Conservation (phyloP, 2,329 filamentous ascomycete species). For the Magnaporthales sp. region DNA sequence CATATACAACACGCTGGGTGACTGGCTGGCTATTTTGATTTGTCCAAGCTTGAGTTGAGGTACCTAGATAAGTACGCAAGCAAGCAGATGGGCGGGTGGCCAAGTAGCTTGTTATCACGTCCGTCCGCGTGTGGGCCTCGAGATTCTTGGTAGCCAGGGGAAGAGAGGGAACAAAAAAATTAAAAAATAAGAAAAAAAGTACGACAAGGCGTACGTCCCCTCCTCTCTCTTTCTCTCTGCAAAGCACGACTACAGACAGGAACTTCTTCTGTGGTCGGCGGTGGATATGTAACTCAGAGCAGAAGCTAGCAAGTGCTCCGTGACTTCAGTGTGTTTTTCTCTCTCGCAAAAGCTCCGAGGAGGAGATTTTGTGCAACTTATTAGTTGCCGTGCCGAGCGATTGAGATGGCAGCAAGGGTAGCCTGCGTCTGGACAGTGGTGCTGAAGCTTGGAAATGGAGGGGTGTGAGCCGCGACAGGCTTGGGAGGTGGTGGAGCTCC, state of each 20-base stretch:
- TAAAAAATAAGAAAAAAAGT: not conserved
- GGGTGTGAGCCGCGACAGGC: slow-evolving; percentile 11
- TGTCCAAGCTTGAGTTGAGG: not conserved
- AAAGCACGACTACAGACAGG: not conserved
- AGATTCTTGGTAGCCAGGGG: not conserved
- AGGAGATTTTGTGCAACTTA: slow-evolving; percentile 38
- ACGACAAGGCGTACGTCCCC: not conserved
- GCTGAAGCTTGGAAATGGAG: slow-evolving; percentile 5
- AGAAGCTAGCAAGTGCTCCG: not conserved
- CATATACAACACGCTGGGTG: not conserved
- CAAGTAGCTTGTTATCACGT: not conserved
- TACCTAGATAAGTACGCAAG: not conserved
- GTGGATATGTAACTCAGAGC: not conserved
- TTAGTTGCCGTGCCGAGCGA: slow-evolving; percentile 15
- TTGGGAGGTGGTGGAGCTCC: slow-evolving; percentile 17
- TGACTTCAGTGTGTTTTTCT: not conserved
- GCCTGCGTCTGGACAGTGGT: slow-evolving; percentile 4
- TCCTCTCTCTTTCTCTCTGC: not conserved
- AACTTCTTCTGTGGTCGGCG: not conserved
- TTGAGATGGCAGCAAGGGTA: slow-evolving; percentile 6
- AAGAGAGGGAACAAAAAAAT: not conserved
- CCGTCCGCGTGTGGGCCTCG: not conserved
- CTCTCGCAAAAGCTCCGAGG: slow-evolving; percentile 1
- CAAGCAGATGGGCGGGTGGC: not conserved
- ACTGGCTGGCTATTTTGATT: not conserved